Percentiles rank a stretch among this genome's conserved stretches.
These are phyloP conservation scores for Solanum hybrid DNA, from an alignment of 305 asterid species.

Conservation along the genomic window DNA sequence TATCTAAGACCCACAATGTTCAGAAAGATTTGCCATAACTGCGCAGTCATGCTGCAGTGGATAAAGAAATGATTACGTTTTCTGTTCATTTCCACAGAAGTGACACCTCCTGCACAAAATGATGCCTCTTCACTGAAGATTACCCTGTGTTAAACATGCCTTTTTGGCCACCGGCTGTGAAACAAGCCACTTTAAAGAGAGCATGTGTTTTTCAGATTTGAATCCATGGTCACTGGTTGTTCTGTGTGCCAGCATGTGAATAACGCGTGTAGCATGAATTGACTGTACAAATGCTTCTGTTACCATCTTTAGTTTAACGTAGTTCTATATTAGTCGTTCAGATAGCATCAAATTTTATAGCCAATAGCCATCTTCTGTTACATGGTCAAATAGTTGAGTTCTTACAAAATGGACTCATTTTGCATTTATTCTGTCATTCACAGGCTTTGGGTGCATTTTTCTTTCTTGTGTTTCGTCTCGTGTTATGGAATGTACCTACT, in stretches of 20 bases:
- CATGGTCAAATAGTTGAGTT: background rate
- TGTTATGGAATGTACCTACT: conserved; percentile 75
- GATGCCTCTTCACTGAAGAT: background rate
- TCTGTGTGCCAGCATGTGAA: background rate
- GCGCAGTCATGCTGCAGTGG: background rate
- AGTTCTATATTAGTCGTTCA: background rate
- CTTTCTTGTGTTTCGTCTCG: conserved; percentile 66
- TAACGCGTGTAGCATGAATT: background rate
- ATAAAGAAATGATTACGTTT: background rate
- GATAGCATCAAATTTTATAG: background rate
- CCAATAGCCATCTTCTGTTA: background rate
- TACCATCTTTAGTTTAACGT: background rate
- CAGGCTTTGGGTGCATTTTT: conserved; percentile 98
- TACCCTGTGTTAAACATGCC: background rate
- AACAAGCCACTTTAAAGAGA: background rate
- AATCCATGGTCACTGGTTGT: background rate
- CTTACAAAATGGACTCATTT: background rate
- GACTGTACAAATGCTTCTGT: background rate
- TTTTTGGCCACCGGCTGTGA: background rate
- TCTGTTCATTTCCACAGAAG: background rate
- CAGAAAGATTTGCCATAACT: background rate
- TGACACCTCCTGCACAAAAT: background rate
- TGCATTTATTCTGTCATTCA: conserved; percentile 1
- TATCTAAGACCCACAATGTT: background rate
- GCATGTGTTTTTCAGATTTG: background rate